Evolutionary conservation across 352 stramenopile species (phyloP), one percentile per base, ranked within the genome.

Genomic region (Phytophthora sp.): DNA sequence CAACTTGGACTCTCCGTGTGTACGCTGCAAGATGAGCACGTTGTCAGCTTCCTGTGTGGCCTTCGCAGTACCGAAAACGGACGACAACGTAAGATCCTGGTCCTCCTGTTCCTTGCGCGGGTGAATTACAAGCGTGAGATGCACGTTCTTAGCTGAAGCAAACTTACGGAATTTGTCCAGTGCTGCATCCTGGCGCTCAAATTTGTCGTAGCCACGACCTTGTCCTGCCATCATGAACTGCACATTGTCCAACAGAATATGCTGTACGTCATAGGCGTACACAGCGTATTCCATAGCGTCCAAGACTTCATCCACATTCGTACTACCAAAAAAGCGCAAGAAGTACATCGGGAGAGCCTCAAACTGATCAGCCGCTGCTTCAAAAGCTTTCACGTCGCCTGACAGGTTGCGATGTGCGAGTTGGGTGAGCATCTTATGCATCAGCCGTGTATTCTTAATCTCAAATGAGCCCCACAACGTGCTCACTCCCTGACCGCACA

Each of bases 1-100:
- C 9, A 99, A 60, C 62, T 95, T 98, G 68, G 98, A 98, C 18
- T 91, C 62, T 8, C 84, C 90, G 18, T 74, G 69, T 13, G 82
- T 91, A 50, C 85, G 84, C 79, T 99, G 98, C 38, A 99, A 71
- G 53, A 99, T 99, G n/a, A 99, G 72, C 18, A 99, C 97, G 47
- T 98, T 99, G 74, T 99, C 98, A 9, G 97, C 98, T 82, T 99
- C 98, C 81, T 99, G 98, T 2, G 98, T 99, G 9, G 97, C 97
- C 73, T 99, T 99, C 33, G 97, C 98, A 20, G 95, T 98, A 47
- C 98, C 98, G 63, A 98, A 99, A 49, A 99, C 95, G 4, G 93
- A 99, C 18, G 86, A 96, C 26, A 99, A 94, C 33, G 88, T 97
- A 45, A 99, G 77, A 35, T 92, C 80, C 13, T 85, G 58, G 30